Conservation (phyloP, 768 basidiomycete species). For the Mycena kentingensis region DNA sequence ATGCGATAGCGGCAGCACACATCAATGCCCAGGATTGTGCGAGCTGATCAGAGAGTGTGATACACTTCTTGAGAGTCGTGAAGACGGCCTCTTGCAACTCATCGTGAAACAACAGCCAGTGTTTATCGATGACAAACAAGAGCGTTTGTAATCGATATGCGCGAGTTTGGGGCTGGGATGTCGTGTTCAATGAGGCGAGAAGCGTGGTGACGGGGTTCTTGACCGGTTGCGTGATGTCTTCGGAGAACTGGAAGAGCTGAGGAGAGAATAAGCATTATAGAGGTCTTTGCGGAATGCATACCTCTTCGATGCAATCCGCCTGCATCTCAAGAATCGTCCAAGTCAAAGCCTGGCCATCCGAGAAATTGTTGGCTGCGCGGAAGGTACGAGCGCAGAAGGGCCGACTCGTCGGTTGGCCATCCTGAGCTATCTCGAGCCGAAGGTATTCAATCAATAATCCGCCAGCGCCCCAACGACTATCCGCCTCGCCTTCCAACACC, state of each 20-base stretch:
- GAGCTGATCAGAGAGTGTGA: conserved; percentile 61
- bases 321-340: conserved; percentile 83
- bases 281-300: conserved; percentile 26
- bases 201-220: conserved; percentile 62
- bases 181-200: conserved; percentile 48
- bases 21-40: conserved; percentile 88
- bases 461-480: conserved; percentile 65
- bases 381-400: conserved; percentile 70
- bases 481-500: conserved; percentile 61
- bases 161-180: conserved; percentile 34
- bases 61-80: conserved; percentile 54
- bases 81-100: conserved; percentile 60
- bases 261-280: conserved; percentile 8
- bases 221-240: conserved; percentile 46
- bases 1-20: conserved; percentile 72
- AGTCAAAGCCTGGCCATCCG: conserved; percentile 63
- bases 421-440: conserved; percentile 49
- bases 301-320: conserved; percentile 75
- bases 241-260: conserved; percentile 67
- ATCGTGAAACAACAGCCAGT: conserved; percentile 68
- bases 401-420: conserved; percentile 23
- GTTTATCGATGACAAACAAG: conserved; percentile 80
- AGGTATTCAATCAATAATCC: conserved; percentile 66
- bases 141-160: conserved; percentile 70
- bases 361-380: conserved; percentile 74